Evolutionary conservation across 2,329 filamentous ascomycete species (phyloP), one percentile per base, ranked within the genome.

Genomic region (Claviceps sp.): DNA sequence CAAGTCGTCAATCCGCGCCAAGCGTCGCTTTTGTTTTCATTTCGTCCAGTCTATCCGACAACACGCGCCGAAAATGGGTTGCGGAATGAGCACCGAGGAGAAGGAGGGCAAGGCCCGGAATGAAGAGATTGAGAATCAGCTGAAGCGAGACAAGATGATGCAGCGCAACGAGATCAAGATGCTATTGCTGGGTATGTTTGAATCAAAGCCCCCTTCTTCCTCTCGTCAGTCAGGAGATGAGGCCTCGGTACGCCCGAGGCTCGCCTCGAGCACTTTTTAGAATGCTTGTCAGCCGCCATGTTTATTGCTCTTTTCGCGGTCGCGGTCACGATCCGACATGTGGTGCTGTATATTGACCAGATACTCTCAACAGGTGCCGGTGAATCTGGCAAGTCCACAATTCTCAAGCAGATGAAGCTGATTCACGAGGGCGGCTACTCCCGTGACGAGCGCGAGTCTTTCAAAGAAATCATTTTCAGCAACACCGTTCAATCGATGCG

Each of bases 141-240:
- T 97, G 68, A 97, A 96, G 82, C 82, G 89, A 70, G 93, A 98
- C 69, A 94, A 95, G 75, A 87, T 97, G 87, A 86, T 95, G 78
- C 90, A 96, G 76, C 85, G 91, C 65, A 98, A 98, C 64, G 93
- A 98, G 75, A 98, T 98, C 77, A 98, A 98, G 82, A 97, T 98
- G 93, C 78, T 98, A 64, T 81, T 98, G 65, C 84, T 98, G 65
- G 93, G 93, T 96, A 81, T 55, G 59, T 65, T n/a, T 5, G 10
- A 5, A 7, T 3, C 1, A 13, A 17, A 19, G 13, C 16, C 16
- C n/a, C 2, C 3, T 19, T 13, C 2, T 22, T 30, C 6, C 14
- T 14, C 5, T 7, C 10, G 5, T 24, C 24, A 26, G 40, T n/a
- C 13, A 19, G 14, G 16, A 19, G 48, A 19, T 40, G 16, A 16